Base-by-base conservation (phyloP, 73 alveolate genomes). In the Paramecium sonneborni region DNA sequence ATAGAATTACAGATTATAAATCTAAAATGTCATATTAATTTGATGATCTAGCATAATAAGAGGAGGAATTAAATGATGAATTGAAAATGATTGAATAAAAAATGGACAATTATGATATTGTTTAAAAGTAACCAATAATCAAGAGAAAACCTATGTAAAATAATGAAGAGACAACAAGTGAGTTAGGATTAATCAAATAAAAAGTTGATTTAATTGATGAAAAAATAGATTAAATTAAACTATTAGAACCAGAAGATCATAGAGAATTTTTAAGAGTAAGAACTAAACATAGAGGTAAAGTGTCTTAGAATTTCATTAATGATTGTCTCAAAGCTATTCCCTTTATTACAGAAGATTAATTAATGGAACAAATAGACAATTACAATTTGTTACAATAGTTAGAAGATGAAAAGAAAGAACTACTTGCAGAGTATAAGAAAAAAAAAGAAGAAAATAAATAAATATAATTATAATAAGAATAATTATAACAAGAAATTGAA, bases 271-370 rank as follows among this genome's bases (percentile, higher is more conserved):
- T 76, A 9, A 76, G 69, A 39, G 88, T 76, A 20, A 76, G 88
- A 23, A 76, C 88, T 20, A 76, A 76, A 20, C 88, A 76, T 76
- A 76, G 35, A 18, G 88, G 88, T 0, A 76, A 76, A 76, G 24
- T 37, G 2, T 9, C 70, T 37, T 9, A 12, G n/a, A 24, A 76
- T 9, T 76, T 76, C 10, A 23, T 76, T 9, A 76, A 39, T 76
- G 88, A 76, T 76, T 76, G 88, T 39, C 46, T 76, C 4, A 34
- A 57, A 14, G 88, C 88, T 14, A 35, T 76, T 20, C 88, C 88
- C 3, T 76, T 76, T 38, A 24, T 76, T 0, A 38, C 88, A 6
- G 88, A 76, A 12, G 88, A 76, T 56, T 20, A 76, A 39, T 41
- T 76, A 7, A 24, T 76, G 46, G 62, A 76, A 6, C 28, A 76